Base-by-base conservation (phyloP, 2,329 filamentous ascomycete species). In the Leptographium procerum region DNA sequence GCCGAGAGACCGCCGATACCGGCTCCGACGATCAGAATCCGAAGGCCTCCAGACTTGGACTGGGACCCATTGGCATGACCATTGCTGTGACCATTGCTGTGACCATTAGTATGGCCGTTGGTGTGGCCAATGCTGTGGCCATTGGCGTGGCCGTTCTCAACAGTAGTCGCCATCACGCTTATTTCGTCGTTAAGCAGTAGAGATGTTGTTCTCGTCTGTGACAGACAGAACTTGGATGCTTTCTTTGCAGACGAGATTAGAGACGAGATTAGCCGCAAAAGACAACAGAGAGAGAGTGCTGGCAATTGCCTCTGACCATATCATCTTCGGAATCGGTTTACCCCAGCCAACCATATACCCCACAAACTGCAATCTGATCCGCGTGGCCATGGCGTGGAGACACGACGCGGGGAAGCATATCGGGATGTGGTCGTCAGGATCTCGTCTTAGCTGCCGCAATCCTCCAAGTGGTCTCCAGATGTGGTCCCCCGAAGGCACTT, bases 1-100 rank as follows among this genome's bases (percentile, higher is more conserved):
- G 77, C 73, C 10, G 72, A 72, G 10, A 82, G 68, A 0, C 80
- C 80, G 10, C 78, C 79, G 45, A 83, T 81, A 3, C 80, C 79
- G 1, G 61, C 61, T 7, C 61, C 61, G 22, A 61, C 19, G 10
- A 63, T 58, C 16, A 59, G n/a, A 14, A 63, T 33, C 4, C 31
- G 33, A 1, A 63, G 58, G 34, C 45, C 61, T 43, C 55, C 55
- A 29, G 52, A 55, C 5, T 13, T 48, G 24, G 13, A 48, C 16
- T n/a, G 47, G n/a, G n/a, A n/a, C n/a, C 47, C 47, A 28, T 50
- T 52, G 5, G 50, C 29, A 8, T 52, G 28, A 16, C 50, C 50
- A 19, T 52, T 52, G 28, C 11, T 4, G 24, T 28, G 22, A 14
- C 29, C 31, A 13, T 36, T 36, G 34, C 9, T 13, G 10, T 47